Base-by-base conservation (phyloP, 768 basidiomycete genomes). In the Flagelloscypha sp. region DNA sequence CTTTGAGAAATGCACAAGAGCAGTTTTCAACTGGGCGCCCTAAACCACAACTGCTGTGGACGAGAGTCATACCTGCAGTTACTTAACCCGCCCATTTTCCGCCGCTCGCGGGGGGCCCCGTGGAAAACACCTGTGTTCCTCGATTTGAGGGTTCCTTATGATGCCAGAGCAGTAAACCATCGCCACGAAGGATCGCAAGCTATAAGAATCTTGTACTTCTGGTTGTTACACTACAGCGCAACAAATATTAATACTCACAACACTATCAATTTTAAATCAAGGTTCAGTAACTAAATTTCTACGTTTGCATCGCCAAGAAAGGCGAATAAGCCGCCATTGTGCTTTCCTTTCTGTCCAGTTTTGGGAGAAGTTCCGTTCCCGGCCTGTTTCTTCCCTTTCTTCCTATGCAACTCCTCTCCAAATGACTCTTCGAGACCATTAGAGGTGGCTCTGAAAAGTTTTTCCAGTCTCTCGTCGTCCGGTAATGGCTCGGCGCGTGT, bases 371-470 rank as follows among this genome's bases (percentile, higher is more conserved):
- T 17, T 8, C 45, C 41, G 11, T 33, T 40, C 12, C 22, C 48
- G 22, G 37, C 45, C 39, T 45, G 56, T 10, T 46, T 37, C 44
- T 59, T 68, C 45, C 50, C 76, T 18, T 50, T 29, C 48, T 67
- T 75, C 50, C 68, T 73, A 37, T 48, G 54, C 20, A 50, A 54
- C 38, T 76, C 75, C 30, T 62, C 64, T 6, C 57, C 58, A 41
- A 78, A 79, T 4, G 61, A 59, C 38, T 68, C 60, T 15, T 56
- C 63, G 15, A 84, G 46, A 0, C 65, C 72, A 15, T 58, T 59
- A 20, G 57, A 46, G 16, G 64, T 66, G 3, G 74, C 74, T 15
- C 55, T 53, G 70, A 72, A 74, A 28, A 78, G 25, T 9, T 42
- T 55, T 12, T 56, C 43, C 8, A 62, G 50, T 5, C 67, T 32